Evolutionary conservation across 148 eudicot genomes (phyloP).

Genomic region (Chenopodium quinoa): DNA sequence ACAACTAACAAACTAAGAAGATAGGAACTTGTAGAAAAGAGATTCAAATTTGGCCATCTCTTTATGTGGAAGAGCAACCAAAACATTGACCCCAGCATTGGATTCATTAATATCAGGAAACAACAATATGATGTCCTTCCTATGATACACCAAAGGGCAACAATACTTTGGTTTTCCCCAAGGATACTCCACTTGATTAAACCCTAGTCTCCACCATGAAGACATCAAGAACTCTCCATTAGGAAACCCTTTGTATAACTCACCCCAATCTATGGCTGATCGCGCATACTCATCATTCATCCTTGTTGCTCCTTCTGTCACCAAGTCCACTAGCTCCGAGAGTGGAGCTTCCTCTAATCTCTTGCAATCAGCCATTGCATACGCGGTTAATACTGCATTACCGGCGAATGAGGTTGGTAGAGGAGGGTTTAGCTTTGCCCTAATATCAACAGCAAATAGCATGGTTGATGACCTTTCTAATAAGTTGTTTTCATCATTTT

Average conservation of each 20-base stretch:
- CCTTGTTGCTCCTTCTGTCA: conserved; percentile 55
- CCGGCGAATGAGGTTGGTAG: conserved; percentile 59
- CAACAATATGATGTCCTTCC: conserved; percentile 79
- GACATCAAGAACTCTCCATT: conserved; percentile 80
- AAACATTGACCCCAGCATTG: conserved; percentile 52
- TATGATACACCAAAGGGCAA: conserved; percentile 74
- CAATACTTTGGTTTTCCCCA: conserved; percentile 93
- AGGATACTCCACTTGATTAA: conserved; percentile 64
- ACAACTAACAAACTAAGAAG: neutral
- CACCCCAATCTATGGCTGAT: conserved; percentile 88
- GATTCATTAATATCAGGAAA: conserved; percentile 60
- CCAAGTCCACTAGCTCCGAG: conserved; percentile 49
- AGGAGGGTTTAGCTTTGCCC: conserved; percentile 57
- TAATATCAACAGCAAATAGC: conserved; percentile 65
- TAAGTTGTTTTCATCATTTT: neutral
- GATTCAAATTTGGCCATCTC: conserved; percentile 64
- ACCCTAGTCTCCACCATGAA: conserved; percentile 97
- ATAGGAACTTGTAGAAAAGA: conserved; percentile 44
- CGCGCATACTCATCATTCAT: conserved; percentile 77
- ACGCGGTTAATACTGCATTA: conserved; percentile 79
- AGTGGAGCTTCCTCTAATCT: conserved; percentile 55
- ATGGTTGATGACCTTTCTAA: conserved; percentile 45
- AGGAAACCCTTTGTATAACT: conserved; percentile 72
- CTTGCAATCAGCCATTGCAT: conserved; percentile 52
- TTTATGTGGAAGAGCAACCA: conserved; percentile 74